phyloP scores from a whole-genome alignment of 2,329 filamentous ascomycete genomes.

The Colletotrichum limetticola region DNA sequence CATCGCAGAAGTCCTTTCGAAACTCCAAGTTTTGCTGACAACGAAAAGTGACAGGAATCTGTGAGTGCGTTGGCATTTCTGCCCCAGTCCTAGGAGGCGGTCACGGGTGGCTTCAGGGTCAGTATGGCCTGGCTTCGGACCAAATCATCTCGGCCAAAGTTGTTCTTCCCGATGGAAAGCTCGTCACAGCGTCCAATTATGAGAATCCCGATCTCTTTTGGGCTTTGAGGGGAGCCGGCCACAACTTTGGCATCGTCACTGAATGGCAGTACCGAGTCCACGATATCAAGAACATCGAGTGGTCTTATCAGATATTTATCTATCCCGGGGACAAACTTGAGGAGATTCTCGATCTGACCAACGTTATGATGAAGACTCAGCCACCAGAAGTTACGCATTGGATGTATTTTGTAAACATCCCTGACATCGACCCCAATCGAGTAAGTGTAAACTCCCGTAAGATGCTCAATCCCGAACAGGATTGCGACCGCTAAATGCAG shows the following conservation, averaged over 20 bases:
- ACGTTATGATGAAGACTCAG: conserved; percentile 44
- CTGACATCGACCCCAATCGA: conserved; percentile 42
- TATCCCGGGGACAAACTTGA: conserved; percentile 43
- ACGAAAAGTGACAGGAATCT: conserved; percentile 37
- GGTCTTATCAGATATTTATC: conserved; percentile 36
- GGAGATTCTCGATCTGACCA: conserved; percentile 45
- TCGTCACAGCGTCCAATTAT: conserved; percentile 36
- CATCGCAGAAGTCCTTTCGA: background rate
- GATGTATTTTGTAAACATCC: conserved; percentile 48
- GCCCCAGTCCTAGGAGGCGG: conserved; percentile 37
- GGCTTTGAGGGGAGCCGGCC: conserved; percentile 61
- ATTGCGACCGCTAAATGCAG: background rate
- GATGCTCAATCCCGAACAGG: background rate
- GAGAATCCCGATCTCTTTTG: conserved; percentile 54
- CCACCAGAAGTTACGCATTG: conserved; percentile 40
- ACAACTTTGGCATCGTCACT: conserved; percentile 61
- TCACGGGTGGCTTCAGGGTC: conserved; percentile 30
- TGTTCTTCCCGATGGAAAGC: conserved; percentile 41
- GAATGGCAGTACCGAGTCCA: conserved; percentile 48
- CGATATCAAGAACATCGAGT: conserved; percentile 38
- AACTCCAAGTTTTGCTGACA: background rate
- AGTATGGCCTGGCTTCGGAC: conserved; percentile 41
- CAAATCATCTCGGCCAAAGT: conserved; percentile 45
- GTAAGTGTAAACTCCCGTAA: conserved; percentile 40
- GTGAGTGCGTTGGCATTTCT: conserved; percentile 42